Percentiles rank a stretch among this genome's conserved stretches.
Conservation (phyloP, 139 green algal species). For the Bryopsis sp. region DNA sequence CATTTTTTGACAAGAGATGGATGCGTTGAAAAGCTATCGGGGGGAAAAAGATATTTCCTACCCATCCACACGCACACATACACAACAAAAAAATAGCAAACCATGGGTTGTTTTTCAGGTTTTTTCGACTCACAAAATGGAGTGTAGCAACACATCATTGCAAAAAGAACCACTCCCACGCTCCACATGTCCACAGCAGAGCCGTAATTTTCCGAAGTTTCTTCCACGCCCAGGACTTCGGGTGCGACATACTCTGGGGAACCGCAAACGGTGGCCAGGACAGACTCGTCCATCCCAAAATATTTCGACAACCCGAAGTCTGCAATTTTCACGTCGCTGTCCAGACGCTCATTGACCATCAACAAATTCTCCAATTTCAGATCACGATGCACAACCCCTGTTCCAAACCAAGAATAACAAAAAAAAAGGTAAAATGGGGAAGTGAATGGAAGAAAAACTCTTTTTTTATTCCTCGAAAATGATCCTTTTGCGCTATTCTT, state of each 20-base stretch:
- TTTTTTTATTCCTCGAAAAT: no score
- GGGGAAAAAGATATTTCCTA: no score
- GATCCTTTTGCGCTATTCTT: no score
- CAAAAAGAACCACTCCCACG: conserved; percentile 44
- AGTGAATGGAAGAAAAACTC: no score
- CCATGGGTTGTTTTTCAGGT: not conserved
- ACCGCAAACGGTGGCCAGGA: conserved; percentile 68
- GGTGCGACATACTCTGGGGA: conserved; percentile 63
- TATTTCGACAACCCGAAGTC: conserved; percentile 77
- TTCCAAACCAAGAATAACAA: no score
- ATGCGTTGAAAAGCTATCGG: no score
- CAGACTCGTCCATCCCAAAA: conserved; percentile 48
- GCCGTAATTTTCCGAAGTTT: conserved; percentile 26
- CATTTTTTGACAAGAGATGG: no score
- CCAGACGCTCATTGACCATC: conserved; percentile 48
- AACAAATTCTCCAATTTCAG: conserved; percentile 80
- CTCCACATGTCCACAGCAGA: conserved; percentile 42
- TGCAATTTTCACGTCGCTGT: conserved; percentile 62
- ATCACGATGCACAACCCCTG: conserved; percentile 71
- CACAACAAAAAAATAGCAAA: no score
- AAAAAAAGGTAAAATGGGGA: no score
- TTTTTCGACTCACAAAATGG: conserved; percentile 72
- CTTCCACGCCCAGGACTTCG: conserved; percentile 58
- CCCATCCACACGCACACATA: no score
- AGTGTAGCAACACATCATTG: conserved; percentile 64